Evolutionary conservation across 1,284 basidiomycete genomes (phyloP).

Genomic region (Tremellales sp.): DNA sequence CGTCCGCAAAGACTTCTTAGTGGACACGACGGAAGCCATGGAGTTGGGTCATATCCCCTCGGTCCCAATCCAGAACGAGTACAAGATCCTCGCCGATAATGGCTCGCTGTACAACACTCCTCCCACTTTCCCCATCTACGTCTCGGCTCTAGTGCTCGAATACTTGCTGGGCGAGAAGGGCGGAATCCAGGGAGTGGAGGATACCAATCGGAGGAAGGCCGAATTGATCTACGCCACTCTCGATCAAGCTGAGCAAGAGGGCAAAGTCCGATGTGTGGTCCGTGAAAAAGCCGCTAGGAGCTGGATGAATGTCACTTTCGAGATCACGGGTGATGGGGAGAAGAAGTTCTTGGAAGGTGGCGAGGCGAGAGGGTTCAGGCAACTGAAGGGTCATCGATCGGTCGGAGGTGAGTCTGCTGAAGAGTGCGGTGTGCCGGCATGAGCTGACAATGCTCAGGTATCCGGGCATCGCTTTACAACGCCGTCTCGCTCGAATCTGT

Average conservation of each 20-base stretch:
- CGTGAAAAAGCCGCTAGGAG: constrained; percentile 64
- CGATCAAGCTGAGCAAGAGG: constrained; percentile 64
- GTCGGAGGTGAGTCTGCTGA: constrained; percentile 55
- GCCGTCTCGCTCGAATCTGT: constrained; percentile 79
- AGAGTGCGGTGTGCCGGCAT: neutral
- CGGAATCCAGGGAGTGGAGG: constrained; percentile 66
- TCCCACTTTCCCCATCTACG: constrained; percentile 86
- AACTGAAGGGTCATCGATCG: constrained; percentile 79
- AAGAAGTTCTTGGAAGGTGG: constrained; percentile 73
- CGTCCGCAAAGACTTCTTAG: constrained; percentile 85
- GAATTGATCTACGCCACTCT: constrained; percentile 68
- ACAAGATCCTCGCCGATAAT: constrained; percentile 77
- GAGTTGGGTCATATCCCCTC: constrained; percentile 63
- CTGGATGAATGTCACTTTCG: constrained; percentile 92
- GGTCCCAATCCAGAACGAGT: constrained; percentile 62
- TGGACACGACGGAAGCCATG: constrained; percentile 76
- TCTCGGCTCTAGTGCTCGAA: constrained; percentile 79
- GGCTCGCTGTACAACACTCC: constrained; percentile 93
- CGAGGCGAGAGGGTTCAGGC: constrained; percentile 70
- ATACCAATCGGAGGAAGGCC: constrained; percentile 67
- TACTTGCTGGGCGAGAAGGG: constrained; percentile 63
- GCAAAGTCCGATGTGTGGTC: constrained; percentile 65
- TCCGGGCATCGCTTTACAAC: constrained; percentile 92
- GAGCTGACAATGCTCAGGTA: constrained; percentile 52
- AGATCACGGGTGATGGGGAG: constrained; percentile 65